Conservation (phyloP, 2,329 filamentous ascomycete genomes). For the Bipolaris sorokiniana region DNA sequence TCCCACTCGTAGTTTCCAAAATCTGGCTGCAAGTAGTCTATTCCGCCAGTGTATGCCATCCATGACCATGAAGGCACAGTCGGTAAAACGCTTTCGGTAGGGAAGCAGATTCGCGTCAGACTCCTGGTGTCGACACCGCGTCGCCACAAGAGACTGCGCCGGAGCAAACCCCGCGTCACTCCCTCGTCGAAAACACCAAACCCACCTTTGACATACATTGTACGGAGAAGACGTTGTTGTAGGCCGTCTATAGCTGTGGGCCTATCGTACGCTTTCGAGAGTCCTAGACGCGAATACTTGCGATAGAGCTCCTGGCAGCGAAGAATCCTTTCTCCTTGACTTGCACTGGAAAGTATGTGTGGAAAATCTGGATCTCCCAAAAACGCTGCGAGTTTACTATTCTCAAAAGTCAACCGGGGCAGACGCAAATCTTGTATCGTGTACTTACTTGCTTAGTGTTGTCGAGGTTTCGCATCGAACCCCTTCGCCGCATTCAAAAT, state of each 20-base stretch:
- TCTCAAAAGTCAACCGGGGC: neutral
- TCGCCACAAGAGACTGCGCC: conserved; percentile 16
- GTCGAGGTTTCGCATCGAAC: conserved; percentile 30
- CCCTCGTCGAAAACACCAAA: conserved; percentile 42
- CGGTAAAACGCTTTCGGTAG: neutral
- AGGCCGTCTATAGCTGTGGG: conserved; percentile 43
- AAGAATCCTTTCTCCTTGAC: conserved; percentile 12
- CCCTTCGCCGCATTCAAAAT: conserved; percentile 34
- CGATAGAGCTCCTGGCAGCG: conserved; percentile 18
- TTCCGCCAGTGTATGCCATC: conserved; percentile 25
- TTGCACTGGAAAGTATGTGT: conserved; percentile 5
- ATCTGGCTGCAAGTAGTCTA: conserved; percentile 18
- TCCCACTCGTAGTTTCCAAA: conserved; percentile 23
- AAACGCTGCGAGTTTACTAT: conserved; percentile 30
- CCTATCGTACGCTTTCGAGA: conserved; percentile 31
- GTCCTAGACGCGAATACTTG: conserved; percentile 37
- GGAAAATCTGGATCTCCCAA: conserved; percentile 40
- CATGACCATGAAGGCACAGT: conserved; percentile 22
- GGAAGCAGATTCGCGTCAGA: conserved; percentile 9
- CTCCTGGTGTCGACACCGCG: conserved; percentile 1
- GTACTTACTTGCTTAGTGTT: conserved; percentile 24
- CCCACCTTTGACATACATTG: conserved; percentile 29
- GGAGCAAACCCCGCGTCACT: conserved; percentile 11
- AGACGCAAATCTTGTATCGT: neutral
- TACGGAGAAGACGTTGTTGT: conserved; percentile 36